phyloP scores from a whole-genome alignment of 2,329 filamentous ascomycete genomes.

The Neopestalotiopsis rosae region DNA sequence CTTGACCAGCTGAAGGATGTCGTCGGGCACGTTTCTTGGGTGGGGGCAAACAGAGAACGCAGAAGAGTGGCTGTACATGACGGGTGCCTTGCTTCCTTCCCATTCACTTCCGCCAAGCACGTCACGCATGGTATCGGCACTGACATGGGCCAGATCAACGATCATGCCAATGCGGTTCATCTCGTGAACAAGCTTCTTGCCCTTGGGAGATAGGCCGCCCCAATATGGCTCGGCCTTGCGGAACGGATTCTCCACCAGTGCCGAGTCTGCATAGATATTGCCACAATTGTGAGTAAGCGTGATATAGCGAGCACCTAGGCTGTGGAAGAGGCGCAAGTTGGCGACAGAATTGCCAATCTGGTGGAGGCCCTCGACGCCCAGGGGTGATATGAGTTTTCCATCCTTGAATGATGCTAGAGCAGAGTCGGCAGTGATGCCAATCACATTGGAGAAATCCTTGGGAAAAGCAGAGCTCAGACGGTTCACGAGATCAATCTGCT shows the following conservation, averaged over 20 bases:
- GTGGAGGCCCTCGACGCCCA: constrained; percentile 87
- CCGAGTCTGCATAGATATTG: constrained; percentile 87
- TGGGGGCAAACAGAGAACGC: constrained; percentile 83
- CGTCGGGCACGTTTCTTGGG: constrained; percentile 79
- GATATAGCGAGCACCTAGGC: constrained; percentile 82
- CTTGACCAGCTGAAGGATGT: constrained; percentile 79
- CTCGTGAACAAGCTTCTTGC: constrained; percentile 74
- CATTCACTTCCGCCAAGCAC: constrained; percentile 73
- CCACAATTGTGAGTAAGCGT: constrained; percentile 95
- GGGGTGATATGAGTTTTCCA: constrained; percentile 74
- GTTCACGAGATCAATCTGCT: constrained; percentile 69
- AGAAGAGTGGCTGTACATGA: constrained; percentile 90
- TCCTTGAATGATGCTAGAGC: constrained; percentile 66
- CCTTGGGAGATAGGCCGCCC: constrained; percentile 75
- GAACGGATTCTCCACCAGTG: constrained; percentile 63
- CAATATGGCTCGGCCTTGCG: constrained; percentile 63
- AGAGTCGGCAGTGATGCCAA: constrained; percentile 57
- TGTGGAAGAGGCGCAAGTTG: constrained; percentile 76
- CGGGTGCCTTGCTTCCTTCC: constrained; percentile 76
- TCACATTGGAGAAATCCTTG: constrained; percentile 66
- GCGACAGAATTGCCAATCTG: constrained; percentile 87
- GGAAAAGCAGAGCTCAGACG: constrained; percentile 57
- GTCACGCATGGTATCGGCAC: constrained; percentile 83
- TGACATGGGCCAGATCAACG: constrained; percentile 82
- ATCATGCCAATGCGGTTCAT: constrained; percentile 97